Percentiles rank a stretch among this genome's conserved stretches.
phyloP scores from a whole-genome alignment of 495 filamentous ascomycete species.

The Terfezia boudieri region DNA sequence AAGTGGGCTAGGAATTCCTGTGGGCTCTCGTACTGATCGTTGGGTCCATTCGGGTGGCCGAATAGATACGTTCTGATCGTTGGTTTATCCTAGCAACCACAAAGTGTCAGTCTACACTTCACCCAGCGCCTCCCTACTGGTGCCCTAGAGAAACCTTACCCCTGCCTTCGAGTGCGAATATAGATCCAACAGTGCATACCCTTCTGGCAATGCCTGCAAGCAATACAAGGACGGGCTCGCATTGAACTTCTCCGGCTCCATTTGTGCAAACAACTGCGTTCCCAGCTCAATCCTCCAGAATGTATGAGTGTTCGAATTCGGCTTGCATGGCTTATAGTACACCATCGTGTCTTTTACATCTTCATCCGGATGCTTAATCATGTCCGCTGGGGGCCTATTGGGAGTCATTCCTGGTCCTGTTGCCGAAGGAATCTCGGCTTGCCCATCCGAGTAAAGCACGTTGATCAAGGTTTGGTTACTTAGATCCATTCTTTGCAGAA shows the following conservation, averaged over 20 bases:
- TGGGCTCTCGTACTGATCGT: conserved; percentile 35
- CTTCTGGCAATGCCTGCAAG: not conserved
- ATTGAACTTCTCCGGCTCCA: not conserved
- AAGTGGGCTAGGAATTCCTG: conserved; percentile 39
- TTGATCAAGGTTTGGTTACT: not conserved
- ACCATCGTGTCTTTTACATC: not conserved
- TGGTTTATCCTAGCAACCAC: conserved; percentile 17
- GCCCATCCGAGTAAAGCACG: not conserved
- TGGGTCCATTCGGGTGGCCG: conserved; percentile 34
- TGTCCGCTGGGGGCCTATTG: not conserved
- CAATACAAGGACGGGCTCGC: not conserved
- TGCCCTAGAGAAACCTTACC: not conserved
- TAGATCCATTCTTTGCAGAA: not conserved
- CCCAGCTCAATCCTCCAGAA: not conserved
- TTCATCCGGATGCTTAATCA: not conserved
- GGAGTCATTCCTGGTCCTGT: not conserved
- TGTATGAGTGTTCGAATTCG: not conserved
- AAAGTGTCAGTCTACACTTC: too few species aligned
- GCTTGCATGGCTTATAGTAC: not conserved
- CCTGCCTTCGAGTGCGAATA: not conserved
- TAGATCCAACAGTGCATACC: not conserved
- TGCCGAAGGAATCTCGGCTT: not conserved
- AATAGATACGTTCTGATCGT: conserved; percentile 38
- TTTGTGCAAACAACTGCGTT: not conserved
- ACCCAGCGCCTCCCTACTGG: too few species aligned